Percentiles rank a stretch among this genome's conserved stretches.
Conservation (phyloP, 2,329 filamentous ascomycete genomes). For the Fusarium kyushuense region DNA sequence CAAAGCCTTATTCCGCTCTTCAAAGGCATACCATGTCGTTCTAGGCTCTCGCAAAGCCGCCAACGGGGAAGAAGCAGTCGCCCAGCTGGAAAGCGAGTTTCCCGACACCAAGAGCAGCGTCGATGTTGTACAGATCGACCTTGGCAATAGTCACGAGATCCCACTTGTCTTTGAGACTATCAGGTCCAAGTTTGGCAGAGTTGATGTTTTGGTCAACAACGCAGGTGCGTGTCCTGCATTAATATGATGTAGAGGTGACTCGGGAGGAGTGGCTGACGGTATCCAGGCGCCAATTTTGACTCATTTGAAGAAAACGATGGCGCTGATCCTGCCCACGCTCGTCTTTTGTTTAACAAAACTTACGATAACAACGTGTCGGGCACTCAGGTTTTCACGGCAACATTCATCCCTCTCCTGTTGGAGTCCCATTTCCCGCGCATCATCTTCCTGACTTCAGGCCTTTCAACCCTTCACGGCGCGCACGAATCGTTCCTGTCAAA, state of each 20-base stretch:
- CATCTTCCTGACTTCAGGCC: slow-evolving; percentile 62
- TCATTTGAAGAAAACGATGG: slow-evolving; percentile 42
- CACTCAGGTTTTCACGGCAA: slow-evolving; percentile 56
- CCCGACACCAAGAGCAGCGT: slow-evolving; percentile 57
- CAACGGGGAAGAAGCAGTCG: slow-evolving; percentile 64
- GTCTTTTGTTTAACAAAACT: slow-evolving; percentile 59
- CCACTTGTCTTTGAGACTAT: slow-evolving; percentile 59
- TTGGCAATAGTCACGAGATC: slow-evolving; percentile 66
- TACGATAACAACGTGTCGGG: slow-evolving; percentile 65
- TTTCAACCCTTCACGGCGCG: slow-evolving; percentile 54
- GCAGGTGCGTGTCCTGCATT: slow-evolving; percentile 56
- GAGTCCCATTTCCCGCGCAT: slow-evolving; percentile 57
- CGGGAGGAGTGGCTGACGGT: not conserved
- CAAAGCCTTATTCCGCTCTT: slow-evolving; percentile 63
- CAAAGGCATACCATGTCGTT: slow-evolving; percentile 65
- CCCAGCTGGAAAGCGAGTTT: slow-evolving; percentile 55
- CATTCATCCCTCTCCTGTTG: slow-evolving; percentile 60
- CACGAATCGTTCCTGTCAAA: slow-evolving; percentile 44
- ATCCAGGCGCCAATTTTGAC: slow-evolving; percentile 60
- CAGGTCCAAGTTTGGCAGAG: slow-evolving; percentile 54
- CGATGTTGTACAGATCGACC: slow-evolving; percentile 63
- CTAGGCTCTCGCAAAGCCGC: slow-evolving; percentile 64
- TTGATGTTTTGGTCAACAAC: slow-evolving; percentile 70
- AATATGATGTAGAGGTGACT: not conserved
- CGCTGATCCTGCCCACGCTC: slow-evolving; percentile 47